phyloP scores from a whole-genome alignment of 306 rosid species.

The Phaseolus lunatus region DNA sequence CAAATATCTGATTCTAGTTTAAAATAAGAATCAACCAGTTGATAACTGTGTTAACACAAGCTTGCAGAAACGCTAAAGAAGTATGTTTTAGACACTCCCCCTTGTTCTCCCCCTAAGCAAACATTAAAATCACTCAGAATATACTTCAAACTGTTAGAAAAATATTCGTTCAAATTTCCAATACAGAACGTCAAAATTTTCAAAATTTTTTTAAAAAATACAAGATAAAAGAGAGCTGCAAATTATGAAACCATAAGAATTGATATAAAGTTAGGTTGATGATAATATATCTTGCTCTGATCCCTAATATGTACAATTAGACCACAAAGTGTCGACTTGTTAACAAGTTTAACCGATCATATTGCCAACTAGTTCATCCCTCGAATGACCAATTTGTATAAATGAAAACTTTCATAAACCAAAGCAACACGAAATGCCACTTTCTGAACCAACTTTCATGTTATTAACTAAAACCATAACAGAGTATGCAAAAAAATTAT shows the following conservation, averaged over 20 bases:
- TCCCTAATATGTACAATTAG: background rate
- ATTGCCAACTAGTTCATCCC: background rate
- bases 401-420: background rate
- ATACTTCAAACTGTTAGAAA: background rate
- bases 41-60: background rate
- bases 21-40: background rate
- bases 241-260: background rate
- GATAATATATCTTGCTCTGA: background rate
- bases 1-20: constrained; percentile 29
- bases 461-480: background rate
- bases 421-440: background rate
- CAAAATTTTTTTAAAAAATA: background rate
- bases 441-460: background rate
- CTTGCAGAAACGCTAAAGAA: constrained; percentile 15
- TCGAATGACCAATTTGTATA: background rate
- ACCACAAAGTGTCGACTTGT: background rate
- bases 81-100: background rate
- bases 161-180: background rate
- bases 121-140: background rate
- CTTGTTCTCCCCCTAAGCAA: constrained; percentile 11
- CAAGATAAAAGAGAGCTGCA: background rate
- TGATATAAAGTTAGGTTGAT: background rate
- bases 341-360: background rate
- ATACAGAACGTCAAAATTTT: background rate
- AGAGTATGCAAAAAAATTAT: background rate